A percentile compares a stretch with the other conserved stretches of the same genome.
Evolutionary conservation across 768 basidiomycete genomes (phyloP).

Genomic region (Mrakia frigida): DNA sequence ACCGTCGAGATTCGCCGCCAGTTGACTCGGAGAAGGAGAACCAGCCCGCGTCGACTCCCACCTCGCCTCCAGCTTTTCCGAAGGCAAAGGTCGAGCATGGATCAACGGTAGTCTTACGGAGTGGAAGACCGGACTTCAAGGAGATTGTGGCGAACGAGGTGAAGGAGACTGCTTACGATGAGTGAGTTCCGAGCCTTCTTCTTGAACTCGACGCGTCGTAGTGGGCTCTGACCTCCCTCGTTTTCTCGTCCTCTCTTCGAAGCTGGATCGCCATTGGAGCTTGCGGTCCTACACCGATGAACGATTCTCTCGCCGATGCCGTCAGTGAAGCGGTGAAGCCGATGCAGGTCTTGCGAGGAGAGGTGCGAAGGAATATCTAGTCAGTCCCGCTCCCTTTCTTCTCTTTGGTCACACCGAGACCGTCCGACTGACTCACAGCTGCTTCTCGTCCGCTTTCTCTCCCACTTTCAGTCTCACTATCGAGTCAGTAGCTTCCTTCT

Average conservation of each 20-base stretch:
- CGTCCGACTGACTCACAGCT: not conserved
- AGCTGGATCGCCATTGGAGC: slow-evolving; percentile 31
- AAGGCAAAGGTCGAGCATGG: not conserved
- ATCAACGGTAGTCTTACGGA: slow-evolving; percentile 9
- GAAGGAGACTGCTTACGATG: slow-evolving; percentile 17
- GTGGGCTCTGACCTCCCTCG: not conserved
- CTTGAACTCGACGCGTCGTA: not conserved
- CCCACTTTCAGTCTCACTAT: not conserved
- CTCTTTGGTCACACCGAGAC: not conserved
- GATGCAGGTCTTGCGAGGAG: slow-evolving; percentile 19
- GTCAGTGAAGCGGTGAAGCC: slow-evolving; percentile 28
- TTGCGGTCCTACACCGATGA: slow-evolving; percentile 33
- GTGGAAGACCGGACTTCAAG: slow-evolving; percentile 29
- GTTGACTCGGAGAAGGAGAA: not conserved
- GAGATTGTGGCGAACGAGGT: slow-evolving; percentile 27
- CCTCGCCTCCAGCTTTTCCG: not conserved
- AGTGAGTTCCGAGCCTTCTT: not conserved
- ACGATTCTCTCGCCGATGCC: slow-evolving; percentile 29
- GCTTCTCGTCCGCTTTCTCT: not conserved
- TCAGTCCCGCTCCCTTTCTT: not conserved
- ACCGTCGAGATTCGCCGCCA: slow-evolving; percentile 9
- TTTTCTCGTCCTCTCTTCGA: not conserved
- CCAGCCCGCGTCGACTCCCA: not conserved
- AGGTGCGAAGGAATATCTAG: slow-evolving; percentile 29
- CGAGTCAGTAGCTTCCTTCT: not conserved